These are phyloP conservation scores for Penicillium waksmanii DNA, from an alignment of 495 filamentous ascomycete species.

Conservation along the genomic window DNA sequence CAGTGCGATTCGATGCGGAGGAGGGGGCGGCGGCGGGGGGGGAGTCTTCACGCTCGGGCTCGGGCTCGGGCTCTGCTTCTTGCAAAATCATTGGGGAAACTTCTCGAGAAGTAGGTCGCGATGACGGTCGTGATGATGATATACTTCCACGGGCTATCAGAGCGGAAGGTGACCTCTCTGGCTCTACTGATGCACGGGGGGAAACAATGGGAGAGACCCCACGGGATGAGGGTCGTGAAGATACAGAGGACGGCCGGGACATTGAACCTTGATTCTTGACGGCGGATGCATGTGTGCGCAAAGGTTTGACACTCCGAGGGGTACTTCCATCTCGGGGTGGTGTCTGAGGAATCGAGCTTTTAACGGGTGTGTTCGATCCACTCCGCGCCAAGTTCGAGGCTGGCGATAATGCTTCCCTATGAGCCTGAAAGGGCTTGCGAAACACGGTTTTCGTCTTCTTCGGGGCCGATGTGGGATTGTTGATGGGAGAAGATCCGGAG, in stretches of 20 bases:
- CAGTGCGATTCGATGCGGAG: conserved; percentile 43
- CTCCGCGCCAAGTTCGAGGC: conserved; percentile 38
- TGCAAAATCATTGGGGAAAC: conserved; percentile 38
- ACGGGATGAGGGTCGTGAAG: conserved; percentile 35
- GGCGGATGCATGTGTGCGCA: conserved; percentile 44
- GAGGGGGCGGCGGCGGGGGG: conserved; percentile 52
- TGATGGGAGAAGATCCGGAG: conserved; percentile 42
- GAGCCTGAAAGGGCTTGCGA: conserved; percentile 58
- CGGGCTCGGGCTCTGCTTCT: conserved; percentile 20
- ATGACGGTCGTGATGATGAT: conserved; percentile 33
- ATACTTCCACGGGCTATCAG: conserved; percentile 31
- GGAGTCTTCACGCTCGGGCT: conserved; percentile 42
- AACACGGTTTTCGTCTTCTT: conserved; percentile 56
- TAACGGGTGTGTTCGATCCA: conserved; percentile 36
- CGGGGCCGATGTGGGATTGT: conserved; percentile 51
- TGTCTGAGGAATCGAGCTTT: conserved; percentile 51
- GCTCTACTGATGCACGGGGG: conserved; percentile 32
- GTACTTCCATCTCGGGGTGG: conserved; percentile 47
- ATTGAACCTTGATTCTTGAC: conserved; percentile 42
- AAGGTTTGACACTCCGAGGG: conserved; percentile 39
- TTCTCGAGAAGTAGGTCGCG: conserved; percentile 39
- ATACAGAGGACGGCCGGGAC: conserved; percentile 36
- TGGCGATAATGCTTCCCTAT: conserved; percentile 54
- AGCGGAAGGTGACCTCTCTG: conserved; percentile 36
- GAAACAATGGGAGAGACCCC: conserved; percentile 32